Evolutionary conservation across 1,284 basidiomycete genomes (phyloP).

Genomic region (Xerocomus tenax): DNA sequence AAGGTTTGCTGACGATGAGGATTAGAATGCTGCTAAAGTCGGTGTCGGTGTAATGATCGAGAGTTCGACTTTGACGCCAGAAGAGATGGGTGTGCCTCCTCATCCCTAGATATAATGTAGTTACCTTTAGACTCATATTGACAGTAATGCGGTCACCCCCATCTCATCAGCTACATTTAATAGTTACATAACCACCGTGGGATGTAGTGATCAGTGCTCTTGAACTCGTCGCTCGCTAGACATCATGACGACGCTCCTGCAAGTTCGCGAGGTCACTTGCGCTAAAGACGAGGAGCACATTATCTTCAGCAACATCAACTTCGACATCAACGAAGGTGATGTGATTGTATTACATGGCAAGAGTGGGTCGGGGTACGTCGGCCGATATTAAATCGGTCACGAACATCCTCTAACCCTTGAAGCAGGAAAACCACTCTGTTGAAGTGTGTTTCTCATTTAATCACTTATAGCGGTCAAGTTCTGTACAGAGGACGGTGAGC

Average conservation of each 20-base stretch:
- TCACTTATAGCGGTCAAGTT: constrained; percentile 61
- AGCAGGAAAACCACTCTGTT: constrained; percentile 69
- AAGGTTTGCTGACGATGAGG: constrained; percentile 11
- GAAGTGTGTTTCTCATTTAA: constrained; percentile 75
- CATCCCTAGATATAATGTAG: constrained; percentile 35
- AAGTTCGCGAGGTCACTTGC: constrained; percentile 24
- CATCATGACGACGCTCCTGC: constrained; percentile 19
- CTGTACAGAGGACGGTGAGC: constrained; percentile 56
- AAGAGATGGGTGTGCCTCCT: constrained; percentile 67
- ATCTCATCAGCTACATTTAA: constrained; percentile 2
- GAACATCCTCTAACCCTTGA: constrained; percentile 2
- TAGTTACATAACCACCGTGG: constrained; percentile 13
- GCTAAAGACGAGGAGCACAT: constrained; percentile 22
- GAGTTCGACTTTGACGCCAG: constrained; percentile 64
- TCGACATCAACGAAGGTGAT: constrained; percentile 61
- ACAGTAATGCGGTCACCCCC: constrained; percentile 16
- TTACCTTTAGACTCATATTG: constrained; percentile 27
- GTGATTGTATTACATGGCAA: constrained; percentile 66
- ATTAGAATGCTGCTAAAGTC: constrained; percentile 82
- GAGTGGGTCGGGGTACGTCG: constrained; percentile 56
- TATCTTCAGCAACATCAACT: constrained; percentile 50
- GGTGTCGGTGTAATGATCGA: constrained; percentile 97
- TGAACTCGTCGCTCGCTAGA: background rate
- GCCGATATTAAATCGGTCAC: background rate
- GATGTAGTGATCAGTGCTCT: constrained; percentile 9